Percentiles rank a stretch among this genome's conserved stretches.
Evolutionary conservation across 768 basidiomycete species (phyloP).

Genomic region (Leccinum broughii): DNA sequence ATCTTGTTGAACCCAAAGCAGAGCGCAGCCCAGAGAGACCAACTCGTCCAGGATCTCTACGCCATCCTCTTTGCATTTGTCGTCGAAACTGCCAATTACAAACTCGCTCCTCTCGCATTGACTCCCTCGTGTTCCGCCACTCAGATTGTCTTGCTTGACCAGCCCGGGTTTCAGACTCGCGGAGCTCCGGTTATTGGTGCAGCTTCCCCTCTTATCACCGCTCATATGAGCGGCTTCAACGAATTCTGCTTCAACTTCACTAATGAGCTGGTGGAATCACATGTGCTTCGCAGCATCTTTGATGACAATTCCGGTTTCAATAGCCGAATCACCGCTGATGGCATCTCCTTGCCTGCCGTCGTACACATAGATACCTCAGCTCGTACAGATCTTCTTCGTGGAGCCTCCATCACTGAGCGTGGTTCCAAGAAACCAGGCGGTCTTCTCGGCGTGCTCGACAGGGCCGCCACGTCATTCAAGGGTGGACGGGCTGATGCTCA

Average conservation of each 20-base stretch:
- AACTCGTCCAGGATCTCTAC: slow-evolving; percentile 58
- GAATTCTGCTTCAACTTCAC: slow-evolving; percentile 63
- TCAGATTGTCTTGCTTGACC: slow-evolving; percentile 55
- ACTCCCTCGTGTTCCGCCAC: slow-evolving; percentile 41
- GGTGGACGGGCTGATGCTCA: slow-evolving; percentile 51
- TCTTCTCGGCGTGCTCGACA: slow-evolving; percentile 53
- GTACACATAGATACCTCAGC: slow-evolving; percentile 55
- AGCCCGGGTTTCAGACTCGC: slow-evolving; percentile 58
- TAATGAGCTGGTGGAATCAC: slow-evolving; percentile 61
- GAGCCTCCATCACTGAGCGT: slow-evolving; percentile 46
- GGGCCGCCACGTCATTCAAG: slow-evolving; percentile 49
- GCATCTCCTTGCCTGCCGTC: slow-evolving; percentile 48
- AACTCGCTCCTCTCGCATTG: slow-evolving; percentile 46
- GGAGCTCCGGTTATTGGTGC: slow-evolving; percentile 42
- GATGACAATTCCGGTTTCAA: slow-evolving; percentile 50
- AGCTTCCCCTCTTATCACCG: slow-evolving; percentile 52
- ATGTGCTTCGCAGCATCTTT: slow-evolving; percentile 51
- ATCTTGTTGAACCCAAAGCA: slow-evolving; percentile 53
- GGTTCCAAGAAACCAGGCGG: slow-evolving; percentile 57
- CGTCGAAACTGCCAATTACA: slow-evolving; percentile 63
- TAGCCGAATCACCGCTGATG: slow-evolving; percentile 48
- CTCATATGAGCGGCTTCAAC: slow-evolving; percentile 57
- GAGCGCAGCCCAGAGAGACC: slow-evolving; percentile 53
- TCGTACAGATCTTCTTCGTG: slow-evolving; percentile 60
- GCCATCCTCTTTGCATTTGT: slow-evolving; percentile 64